Evolutionary conservation across 2,329 filamentous ascomycete genomes (phyloP).

Genomic region (Dactylellina cionopaga): DNA sequence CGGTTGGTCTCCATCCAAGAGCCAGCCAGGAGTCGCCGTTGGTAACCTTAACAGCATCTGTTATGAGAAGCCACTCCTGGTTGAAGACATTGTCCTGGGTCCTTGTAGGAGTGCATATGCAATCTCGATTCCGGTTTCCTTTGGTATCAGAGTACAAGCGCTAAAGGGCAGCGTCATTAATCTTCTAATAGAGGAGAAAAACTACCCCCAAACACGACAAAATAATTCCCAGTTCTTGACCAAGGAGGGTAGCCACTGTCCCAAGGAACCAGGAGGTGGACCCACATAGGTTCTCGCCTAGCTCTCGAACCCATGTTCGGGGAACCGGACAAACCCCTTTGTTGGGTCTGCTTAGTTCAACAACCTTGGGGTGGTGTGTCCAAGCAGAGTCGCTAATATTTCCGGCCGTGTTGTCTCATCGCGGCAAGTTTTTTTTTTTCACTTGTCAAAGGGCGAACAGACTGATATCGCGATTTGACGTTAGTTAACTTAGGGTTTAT

Average conservation of each 20-base stretch:
- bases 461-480: constrained; percentile 9
- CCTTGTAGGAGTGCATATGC: constrained; percentile 39
- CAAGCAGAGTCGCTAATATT: constrained; percentile 29
- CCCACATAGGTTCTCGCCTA: constrained; percentile 43
- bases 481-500: constrained; percentile 33
- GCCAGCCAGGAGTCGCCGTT: too few species aligned
- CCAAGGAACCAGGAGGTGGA: constrained; percentile 43
- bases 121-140: constrained; percentile 27
- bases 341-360: constrained; percentile 49
- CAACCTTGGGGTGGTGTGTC: not conserved
- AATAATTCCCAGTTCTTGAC: constrained; percentile 32
- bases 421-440: constrained; percentile 19
- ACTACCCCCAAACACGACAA: constrained; percentile 6
- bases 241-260: constrained; percentile 45
- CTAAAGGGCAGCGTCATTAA: constrained; percentile 32
- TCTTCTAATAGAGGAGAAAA: constrained; percentile 14
- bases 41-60: constrained; percentile 19
- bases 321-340: constrained; percentile 52
- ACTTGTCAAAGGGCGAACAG: too few species aligned
- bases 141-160: not conserved
- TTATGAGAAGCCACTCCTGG: constrained; percentile 6
- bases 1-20: constrained; percentile 7
- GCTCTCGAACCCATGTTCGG: constrained; percentile 38
- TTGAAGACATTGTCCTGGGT: constrained; percentile 12
- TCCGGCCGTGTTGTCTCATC: constrained; percentile 31